A percentile compares a stretch with the other conserved stretches of the same genome.
phyloP scores from a whole-genome alignment of 1,284 basidiomycete species.

The Afroboletus lepidellus region DNA sequence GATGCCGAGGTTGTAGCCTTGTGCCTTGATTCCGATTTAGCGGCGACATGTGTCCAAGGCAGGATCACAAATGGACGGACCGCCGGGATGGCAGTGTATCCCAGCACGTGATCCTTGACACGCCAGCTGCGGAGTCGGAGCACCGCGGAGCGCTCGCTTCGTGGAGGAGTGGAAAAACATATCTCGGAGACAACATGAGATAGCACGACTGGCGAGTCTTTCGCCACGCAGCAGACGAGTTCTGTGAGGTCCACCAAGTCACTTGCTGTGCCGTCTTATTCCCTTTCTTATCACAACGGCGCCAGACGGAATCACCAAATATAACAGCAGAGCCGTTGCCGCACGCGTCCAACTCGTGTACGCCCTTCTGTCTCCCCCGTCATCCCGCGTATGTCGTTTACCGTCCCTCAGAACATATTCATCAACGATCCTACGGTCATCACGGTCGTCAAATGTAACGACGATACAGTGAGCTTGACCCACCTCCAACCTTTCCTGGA shows the following conservation, averaged over 20 bases:
- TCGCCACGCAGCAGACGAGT: not conserved
- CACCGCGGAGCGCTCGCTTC: not conserved
- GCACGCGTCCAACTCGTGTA: slow-evolving; percentile 1
- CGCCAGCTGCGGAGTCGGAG: not conserved
- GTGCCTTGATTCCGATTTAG: too few species aligned
- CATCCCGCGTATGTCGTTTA: slow-evolving; percentile 16
- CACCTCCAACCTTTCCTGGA: slow-evolving; percentile 31
- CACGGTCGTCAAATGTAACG: slow-evolving; percentile 21
- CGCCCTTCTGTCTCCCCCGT: not conserved
- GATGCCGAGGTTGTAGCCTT: slow-evolving; percentile 39
- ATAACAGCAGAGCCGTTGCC: slow-evolving; percentile 6
- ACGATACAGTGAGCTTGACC: slow-evolving; percentile 22
- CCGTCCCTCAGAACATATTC: slow-evolving; percentile 33
- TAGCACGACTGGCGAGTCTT: slow-evolving; percentile 7
- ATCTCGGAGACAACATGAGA: not conserved
- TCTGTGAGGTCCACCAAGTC: slow-evolving; percentile 3
- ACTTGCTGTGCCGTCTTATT: slow-evolving; percentile 13
- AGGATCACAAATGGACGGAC: too few species aligned
- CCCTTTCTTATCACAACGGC: slow-evolving; percentile 1
- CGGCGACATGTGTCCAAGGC: too few species aligned
- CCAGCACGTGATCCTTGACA: not conserved
- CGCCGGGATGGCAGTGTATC: too few species aligned
- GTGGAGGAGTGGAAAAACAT: not conserved
- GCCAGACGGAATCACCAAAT: not conserved
- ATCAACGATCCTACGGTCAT: slow-evolving; percentile 19